These are phyloP conservation scores for Tubosaeta brunneosetosa DNA, from an alignment of 768 basidiomycete genomes.

Conservation along the genomic window DNA sequence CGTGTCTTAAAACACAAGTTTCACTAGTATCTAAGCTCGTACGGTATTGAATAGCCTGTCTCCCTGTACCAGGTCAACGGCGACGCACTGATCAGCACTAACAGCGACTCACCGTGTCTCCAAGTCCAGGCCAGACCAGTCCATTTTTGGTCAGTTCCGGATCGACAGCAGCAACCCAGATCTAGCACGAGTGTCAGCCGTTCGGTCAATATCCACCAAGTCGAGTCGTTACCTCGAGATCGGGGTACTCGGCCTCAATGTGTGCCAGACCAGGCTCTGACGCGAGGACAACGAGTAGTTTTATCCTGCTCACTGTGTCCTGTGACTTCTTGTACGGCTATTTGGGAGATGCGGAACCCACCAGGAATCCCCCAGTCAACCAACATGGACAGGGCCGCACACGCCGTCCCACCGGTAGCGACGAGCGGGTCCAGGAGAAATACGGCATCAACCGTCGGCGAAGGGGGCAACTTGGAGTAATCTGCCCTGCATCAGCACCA, in stretches of 20 bases:
- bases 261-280: slow-evolving; percentile 68
- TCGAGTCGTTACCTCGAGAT: slow-evolving; percentile 57
- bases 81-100: background rate
- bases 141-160: slow-evolving; percentile 66
- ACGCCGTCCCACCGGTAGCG: slow-evolving; percentile 90
- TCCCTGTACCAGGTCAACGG: slow-evolving; percentile 46
- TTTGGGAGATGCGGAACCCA: slow-evolving; percentile 28
- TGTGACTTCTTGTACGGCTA: background rate
- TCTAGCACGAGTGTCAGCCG: slow-evolving; percentile 40
- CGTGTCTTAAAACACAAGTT: slow-evolving; percentile 15
- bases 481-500: slow-evolving; percentile 41
- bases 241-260: slow-evolving; percentile 65
- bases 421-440: slow-evolving; percentile 89
- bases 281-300: slow-evolving; percentile 77
- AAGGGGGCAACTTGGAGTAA: slow-evolving; percentile 82
- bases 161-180: slow-evolving; percentile 86
- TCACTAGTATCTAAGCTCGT: slow-evolving; percentile 14
- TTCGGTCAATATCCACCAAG: background rate
- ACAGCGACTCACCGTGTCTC: slow-evolving; percentile 67
- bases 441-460: slow-evolving; percentile 74
- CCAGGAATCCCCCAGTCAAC: slow-evolving; percentile 76
- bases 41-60: slow-evolving; percentile 81
- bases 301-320: slow-evolving; percentile 59
- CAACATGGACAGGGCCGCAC: slow-evolving; percentile 84
- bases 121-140: slow-evolving; percentile 84